Conservation (phyloP, 805 yeast genomes). For the Zygosaccharomyces bailii region DNA sequence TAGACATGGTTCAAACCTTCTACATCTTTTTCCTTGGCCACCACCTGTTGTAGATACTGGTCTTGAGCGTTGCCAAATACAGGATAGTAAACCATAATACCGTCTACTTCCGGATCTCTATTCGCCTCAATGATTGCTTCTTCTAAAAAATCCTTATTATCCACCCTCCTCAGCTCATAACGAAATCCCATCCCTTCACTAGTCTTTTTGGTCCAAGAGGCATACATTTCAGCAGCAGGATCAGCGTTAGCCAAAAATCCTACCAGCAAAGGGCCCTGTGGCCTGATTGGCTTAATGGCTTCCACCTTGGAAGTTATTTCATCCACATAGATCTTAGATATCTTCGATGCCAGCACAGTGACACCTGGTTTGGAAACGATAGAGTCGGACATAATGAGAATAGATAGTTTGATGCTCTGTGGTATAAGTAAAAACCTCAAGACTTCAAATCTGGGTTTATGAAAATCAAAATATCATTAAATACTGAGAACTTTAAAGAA, state of each 20-base stretch:
- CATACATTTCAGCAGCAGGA: constrained; percentile 94
- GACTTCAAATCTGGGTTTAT: not conserved
- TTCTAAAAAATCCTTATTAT: constrained; percentile 77
- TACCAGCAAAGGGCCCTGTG: constrained; percentile 68
- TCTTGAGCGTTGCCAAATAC: constrained; percentile 95
- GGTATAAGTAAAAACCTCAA: not conserved
- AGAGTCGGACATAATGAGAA: constrained; percentile 25
- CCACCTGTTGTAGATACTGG: constrained; percentile 91
- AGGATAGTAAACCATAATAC: constrained; percentile 96
- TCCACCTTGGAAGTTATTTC: constrained; percentile 64
- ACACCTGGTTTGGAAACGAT: constrained; percentile 49
- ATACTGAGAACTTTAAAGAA: not conserved
- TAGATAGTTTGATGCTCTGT: not conserved
- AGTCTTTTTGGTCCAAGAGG: constrained; percentile 93
- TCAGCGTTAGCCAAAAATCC: constrained; percentile 91
- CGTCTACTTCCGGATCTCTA: constrained; percentile 68
- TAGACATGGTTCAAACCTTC: constrained; percentile 91
- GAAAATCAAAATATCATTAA: not conserved
- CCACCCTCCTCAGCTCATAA: constrained; percentile 69
- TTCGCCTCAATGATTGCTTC: constrained; percentile 81
- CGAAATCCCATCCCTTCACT: constrained; percentile 80
- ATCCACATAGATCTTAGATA: constrained; percentile 75
- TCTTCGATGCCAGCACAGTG: constrained; percentile 81
- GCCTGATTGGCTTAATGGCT: constrained; percentile 37
- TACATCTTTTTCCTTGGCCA: constrained; percentile 88